These are phyloP conservation scores for Fusarium palustre DNA, from an alignment of 2,329 filamentous ascomycete genomes.

Conservation along the genomic window DNA sequence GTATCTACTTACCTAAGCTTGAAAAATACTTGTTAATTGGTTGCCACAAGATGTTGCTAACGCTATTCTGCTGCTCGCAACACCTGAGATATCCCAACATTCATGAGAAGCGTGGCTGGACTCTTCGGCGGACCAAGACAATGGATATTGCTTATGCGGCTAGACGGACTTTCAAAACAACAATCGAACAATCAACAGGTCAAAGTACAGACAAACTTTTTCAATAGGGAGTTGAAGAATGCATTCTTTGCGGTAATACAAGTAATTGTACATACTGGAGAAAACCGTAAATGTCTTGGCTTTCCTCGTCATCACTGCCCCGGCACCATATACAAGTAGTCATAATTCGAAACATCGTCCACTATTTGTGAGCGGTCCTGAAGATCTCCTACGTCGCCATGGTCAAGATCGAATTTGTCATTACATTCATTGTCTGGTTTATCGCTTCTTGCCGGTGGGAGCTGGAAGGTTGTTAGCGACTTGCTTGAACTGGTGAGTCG, in stretches of 20 bases:
- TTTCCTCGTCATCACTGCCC: constrained; percentile 8
- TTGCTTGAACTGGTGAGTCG: not conserved
- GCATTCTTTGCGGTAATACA: constrained; percentile 41
- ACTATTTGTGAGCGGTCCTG: not conserved
- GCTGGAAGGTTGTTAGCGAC: constrained; percentile 41
- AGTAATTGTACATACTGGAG: constrained; percentile 43
- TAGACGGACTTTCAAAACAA: not conserved
- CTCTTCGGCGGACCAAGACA: not conserved
- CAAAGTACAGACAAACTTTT: not conserved
- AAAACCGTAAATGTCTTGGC: constrained; percentile 13
- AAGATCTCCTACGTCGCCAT: not conserved
- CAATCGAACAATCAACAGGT: not conserved
- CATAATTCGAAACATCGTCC: not conserved
- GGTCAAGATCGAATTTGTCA: constrained; percentile 19
- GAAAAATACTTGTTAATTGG: not conserved
- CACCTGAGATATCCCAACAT: not conserved
- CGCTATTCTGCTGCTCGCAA: not conserved
- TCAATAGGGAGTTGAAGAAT: constrained; percentile 10
- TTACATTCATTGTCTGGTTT: constrained; percentile 34
- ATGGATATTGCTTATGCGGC: not conserved
- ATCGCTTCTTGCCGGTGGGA: constrained; percentile 50
- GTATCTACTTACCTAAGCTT: not conserved
- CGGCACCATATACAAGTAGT: not conserved
- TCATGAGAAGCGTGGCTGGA: not conserved
- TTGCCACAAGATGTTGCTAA: not conserved